These are phyloP conservation scores for Colletotrichum tropicicola DNA, from an alignment of 2,329 filamentous ascomycete genomes.

Conservation along the genomic window DNA sequence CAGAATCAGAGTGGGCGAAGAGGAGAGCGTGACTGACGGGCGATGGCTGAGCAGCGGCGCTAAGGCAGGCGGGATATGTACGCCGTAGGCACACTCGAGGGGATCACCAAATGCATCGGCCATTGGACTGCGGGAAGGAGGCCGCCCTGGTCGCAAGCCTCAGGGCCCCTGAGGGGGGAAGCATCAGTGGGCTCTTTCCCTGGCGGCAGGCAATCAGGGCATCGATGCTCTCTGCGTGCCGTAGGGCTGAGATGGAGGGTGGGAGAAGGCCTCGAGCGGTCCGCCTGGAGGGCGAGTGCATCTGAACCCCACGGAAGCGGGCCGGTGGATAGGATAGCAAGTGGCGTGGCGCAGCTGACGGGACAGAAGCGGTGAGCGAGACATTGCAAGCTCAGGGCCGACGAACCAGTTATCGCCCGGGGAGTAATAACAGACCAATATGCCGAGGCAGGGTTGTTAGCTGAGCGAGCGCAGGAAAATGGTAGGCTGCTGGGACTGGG, in stretches of 20 bases:
- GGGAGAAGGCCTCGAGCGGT: background rate
- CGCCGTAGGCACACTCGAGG: conserved; percentile 6
- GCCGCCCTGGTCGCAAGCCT: conserved; percentile 4
- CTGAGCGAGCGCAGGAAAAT: too few relatives aligned
- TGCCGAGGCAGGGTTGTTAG: too few relatives aligned
- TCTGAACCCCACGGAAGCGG: conserved; percentile 17
- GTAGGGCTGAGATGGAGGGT: conserved; percentile 30
- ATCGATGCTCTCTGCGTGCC: background rate
- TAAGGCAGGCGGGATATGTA: conserved; percentile 20
- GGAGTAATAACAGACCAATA: too few relatives aligned
- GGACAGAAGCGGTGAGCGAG: conserved; percentile 24
- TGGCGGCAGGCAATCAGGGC: background rate
- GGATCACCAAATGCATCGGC: background rate
- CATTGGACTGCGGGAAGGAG: conserved; percentile 12
- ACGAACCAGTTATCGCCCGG: background rate
- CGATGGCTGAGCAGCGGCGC: conserved; percentile 24
- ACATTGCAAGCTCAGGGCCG: conserved; percentile 1
- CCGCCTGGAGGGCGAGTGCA: conserved; percentile 3
- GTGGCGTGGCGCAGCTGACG: conserved; percentile 30
- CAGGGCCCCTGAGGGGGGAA: too few relatives aligned
- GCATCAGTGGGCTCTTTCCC: background rate
- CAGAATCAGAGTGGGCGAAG: background rate
- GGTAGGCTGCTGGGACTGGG: too few relatives aligned
- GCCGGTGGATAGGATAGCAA: conserved; percentile 10
- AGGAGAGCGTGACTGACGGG: background rate